Evolutionary conservation across 345 rosid genomes (phyloP).

Genomic region (Camelina laxa): DNA sequence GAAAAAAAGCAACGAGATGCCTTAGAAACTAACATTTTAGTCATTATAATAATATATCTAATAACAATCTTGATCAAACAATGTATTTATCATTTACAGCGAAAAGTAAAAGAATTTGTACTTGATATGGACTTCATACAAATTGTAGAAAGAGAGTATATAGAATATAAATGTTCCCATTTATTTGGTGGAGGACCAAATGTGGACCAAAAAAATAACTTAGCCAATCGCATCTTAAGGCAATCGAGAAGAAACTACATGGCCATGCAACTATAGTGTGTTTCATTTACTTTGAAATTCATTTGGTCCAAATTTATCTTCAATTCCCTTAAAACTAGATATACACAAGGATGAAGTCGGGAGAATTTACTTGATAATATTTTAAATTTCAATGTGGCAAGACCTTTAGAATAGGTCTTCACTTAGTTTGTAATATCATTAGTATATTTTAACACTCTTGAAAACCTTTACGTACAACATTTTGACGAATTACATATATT

Average conservation of each 20-base stretch:
- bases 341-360: not conserved
- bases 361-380: not conserved
- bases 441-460: not conserved
- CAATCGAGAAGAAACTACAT: conserved; percentile 13
- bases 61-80: conserved; percentile 30
- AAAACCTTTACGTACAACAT: not conserved
- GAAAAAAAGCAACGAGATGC: conserved; percentile 35
- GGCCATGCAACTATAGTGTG: conserved; percentile 14
- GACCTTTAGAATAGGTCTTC: not conserved
- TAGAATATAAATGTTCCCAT: conserved; percentile 44
- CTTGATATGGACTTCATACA: conserved; percentile 40
- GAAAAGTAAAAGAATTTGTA: conserved; percentile 44
- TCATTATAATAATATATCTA: conserved; percentile 32
- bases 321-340: not conserved
- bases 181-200: conserved; percentile 43
- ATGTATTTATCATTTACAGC: conserved; percentile 22
- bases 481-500: not conserved
- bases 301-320: conserved; percentile 5
- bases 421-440: not conserved
- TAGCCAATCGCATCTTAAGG: conserved; percentile 37
- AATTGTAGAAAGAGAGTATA: conserved; percentile 18
- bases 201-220: conserved; percentile 36
- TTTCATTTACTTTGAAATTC: not conserved
- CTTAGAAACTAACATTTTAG: conserved; percentile 9
- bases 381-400: not conserved